Percentiles rank a stretch among this genome's conserved stretches.
Evolutionary conservation across 257 asterid species (phyloP).

Genomic region (Fraxinus anomala): DNA sequence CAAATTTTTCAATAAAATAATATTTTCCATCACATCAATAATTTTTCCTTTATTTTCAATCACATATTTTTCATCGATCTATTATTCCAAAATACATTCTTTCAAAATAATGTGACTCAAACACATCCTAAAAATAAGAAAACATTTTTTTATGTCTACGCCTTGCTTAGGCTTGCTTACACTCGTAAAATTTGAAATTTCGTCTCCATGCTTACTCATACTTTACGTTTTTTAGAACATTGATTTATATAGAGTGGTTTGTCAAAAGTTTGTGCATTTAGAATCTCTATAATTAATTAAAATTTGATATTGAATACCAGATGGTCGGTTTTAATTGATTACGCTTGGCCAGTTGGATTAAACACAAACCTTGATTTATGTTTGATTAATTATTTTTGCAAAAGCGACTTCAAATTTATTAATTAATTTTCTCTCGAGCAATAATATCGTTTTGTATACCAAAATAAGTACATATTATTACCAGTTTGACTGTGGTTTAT

Average conservation of each 20-base stretch:
- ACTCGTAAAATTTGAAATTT: no score
- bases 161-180: no score
- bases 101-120: no score
- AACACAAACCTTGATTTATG: slow-evolving; percentile 37
- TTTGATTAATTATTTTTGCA: slow-evolving; percentile 25
- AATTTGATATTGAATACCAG: not conserved
- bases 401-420: not conserved
- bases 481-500: not conserved
- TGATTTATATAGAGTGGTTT: not conserved
- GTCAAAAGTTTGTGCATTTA: slow-evolving; percentile 17
- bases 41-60: no score
- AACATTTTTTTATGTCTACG: no score
- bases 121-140: no score
- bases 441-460: not conserved
- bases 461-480: not conserved
- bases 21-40: no score
- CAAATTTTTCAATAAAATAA: no score
- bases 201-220: no score
- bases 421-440: not conserved
- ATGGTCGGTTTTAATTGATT: not conserved
- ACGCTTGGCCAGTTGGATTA: slow-evolving; percentile 27
- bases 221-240: no score
- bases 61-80: no score
- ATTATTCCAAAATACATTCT: no score
- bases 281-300: not conserved